Evolutionary conservation across 1,284 basidiomycete genomes (phyloP).

Genomic region (Puccinia novopanici): DNA sequence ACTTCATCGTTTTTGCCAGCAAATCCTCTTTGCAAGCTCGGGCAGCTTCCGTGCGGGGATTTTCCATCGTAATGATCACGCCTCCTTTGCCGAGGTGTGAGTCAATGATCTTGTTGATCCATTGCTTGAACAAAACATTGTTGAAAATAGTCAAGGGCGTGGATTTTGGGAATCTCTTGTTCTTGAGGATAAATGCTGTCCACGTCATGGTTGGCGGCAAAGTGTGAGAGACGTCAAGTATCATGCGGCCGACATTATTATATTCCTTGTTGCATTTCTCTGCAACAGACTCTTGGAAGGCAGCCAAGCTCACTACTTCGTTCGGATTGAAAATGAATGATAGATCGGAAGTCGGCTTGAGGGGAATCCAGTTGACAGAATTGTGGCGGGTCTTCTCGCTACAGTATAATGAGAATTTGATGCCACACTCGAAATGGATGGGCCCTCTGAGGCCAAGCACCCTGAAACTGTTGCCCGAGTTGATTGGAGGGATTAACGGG

Average conservation of each 20-base stretch:
- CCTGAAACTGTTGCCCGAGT: no score
- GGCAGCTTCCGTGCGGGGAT: not conserved
- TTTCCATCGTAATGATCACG: not conserved
- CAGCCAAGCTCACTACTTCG: not conserved
- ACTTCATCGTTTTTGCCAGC: slow-evolving; percentile 1
- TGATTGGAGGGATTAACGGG: no score
- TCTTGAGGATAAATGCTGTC: slow-evolving; percentile 6
- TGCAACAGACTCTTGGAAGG: not conserved
- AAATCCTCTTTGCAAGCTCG: not conserved
- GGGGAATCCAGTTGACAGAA: not conserved
- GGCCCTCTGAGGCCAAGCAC: no score
- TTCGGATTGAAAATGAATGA: not conserved
- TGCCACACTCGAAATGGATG: not conserved
- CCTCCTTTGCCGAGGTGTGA: not conserved
- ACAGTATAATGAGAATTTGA: not conserved
- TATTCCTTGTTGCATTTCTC: not conserved
- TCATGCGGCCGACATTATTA: not conserved
- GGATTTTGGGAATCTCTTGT: not conserved
- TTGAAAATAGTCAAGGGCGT: not conserved
- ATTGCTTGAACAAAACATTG: not conserved
- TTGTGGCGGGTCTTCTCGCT: not conserved
- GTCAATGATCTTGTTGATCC: not conserved
- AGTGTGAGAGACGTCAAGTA: not conserved
- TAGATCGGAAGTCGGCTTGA: not conserved
- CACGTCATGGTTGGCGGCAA: not conserved